Conservation (phyloP, 2,329 filamentous ascomycete species). For the Calonectria fujianensis region DNA sequence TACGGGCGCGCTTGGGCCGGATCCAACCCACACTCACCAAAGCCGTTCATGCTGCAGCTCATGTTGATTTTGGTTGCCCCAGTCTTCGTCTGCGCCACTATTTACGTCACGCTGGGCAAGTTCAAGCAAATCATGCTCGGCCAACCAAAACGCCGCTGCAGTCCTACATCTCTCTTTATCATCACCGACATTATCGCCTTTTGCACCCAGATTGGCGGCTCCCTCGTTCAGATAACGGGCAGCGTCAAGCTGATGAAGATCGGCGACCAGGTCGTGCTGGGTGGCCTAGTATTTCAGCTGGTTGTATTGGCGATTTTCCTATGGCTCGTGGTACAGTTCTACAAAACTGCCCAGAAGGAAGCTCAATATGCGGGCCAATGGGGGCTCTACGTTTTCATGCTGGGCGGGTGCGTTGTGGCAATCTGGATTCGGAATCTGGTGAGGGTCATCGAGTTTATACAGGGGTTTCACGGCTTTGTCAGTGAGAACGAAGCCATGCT, state of each 20-base stretch:
- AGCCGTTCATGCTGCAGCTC: conserved; percentile 43
- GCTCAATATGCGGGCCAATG: background rate
- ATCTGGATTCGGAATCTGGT: conserved; percentile 40
- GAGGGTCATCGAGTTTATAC: conserved; percentile 36
- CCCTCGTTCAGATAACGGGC: conserved; percentile 26
- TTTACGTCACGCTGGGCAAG: conserved; percentile 40
- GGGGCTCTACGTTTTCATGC: conserved; percentile 28
- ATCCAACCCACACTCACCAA: conserved; percentile 29
- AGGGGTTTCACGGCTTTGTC: conserved; percentile 39
- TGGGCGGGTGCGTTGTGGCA: conserved; percentile 24
- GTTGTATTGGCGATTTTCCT: conserved; percentile 20
- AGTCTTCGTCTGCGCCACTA: conserved; percentile 36
- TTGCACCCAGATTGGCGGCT: conserved; percentile 29
- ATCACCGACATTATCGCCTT: conserved; percentile 29
- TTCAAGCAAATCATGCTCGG: conserved; percentile 16
- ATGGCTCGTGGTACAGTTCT: conserved; percentile 12
- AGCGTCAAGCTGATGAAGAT: conserved; percentile 30
- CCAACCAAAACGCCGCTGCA: conserved; percentile 27
- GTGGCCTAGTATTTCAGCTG: conserved; percentile 27
- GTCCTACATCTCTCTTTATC: conserved; percentile 17
- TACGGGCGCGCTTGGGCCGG: conserved; percentile 41
- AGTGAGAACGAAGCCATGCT: conserved; percentile 35
- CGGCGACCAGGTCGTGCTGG: conserved; percentile 23
- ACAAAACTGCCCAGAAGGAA: background rate
- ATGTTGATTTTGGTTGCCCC: conserved; percentile 44